These are phyloP conservation scores for Scheffersomyces coipomensis DNA, from an alignment of 805 yeast genomes.

Conservation along the genomic window DNA sequence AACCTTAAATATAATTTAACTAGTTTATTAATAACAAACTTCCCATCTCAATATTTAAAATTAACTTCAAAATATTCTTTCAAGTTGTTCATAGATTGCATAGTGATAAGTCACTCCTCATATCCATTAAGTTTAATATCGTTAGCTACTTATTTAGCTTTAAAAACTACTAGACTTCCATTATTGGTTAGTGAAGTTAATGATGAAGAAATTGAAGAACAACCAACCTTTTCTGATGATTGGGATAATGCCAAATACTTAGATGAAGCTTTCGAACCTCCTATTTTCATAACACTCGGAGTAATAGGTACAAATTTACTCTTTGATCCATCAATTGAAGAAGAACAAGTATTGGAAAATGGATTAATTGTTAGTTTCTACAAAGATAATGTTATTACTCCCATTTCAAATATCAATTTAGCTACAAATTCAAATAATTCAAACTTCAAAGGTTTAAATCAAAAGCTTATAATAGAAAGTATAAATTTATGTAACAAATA, in stretches of 20 bases:
- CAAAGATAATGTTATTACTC: constrained; percentile 65
- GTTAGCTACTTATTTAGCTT: constrained; percentile 76
- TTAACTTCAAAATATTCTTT: constrained; percentile 75
- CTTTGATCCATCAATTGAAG: constrained; percentile 86
- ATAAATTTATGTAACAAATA: constrained; percentile 56
- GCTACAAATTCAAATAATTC: constrained; percentile 46
- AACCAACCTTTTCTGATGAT: constrained; percentile 89
- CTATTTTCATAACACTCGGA: constrained; percentile 75
- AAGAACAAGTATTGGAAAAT: constrained; percentile 83
- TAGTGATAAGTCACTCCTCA: constrained; percentile 73
- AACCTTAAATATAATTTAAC: constrained; percentile 63
- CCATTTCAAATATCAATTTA: constrained; percentile 67
- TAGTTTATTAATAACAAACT: constrained; percentile 48
- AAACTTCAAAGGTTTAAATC: constrained; percentile 56
- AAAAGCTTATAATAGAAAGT: constrained; percentile 48
- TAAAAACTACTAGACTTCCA: constrained; percentile 76
- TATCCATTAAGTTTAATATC: constrained; percentile 82
- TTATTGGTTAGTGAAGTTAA: constrained; percentile 66
- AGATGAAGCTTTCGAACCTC: constrained; percentile 54
- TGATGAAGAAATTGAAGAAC: constrained; percentile 75
- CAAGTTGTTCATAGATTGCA: constrained; percentile 75
- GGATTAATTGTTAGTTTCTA: constrained; percentile 77
- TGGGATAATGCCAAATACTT: constrained; percentile 58
- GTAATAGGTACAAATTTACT: constrained; percentile 66
- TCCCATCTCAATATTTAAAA: constrained; percentile 52